Evolutionary conservation across 345 rosid genomes (phyloP).

Genomic region (Heritiera littoralis): DNA sequence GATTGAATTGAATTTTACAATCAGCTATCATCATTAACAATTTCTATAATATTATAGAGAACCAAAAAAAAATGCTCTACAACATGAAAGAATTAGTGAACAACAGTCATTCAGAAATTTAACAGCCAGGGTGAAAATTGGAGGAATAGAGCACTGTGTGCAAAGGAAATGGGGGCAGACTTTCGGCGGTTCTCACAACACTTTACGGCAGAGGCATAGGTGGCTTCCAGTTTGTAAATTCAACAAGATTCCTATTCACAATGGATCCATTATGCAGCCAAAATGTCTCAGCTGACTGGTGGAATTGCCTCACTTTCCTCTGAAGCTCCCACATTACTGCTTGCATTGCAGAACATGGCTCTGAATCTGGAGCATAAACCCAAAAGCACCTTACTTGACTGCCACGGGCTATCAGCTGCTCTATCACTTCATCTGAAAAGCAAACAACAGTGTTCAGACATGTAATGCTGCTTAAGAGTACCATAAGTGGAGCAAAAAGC

Average conservation of each 20-base stretch:
- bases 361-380: slow-evolving; percentile 68
- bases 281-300: slow-evolving; percentile 88
- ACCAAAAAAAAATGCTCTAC: not conserved
- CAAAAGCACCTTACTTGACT: slow-evolving; percentile 74
- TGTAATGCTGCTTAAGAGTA: not conserved
- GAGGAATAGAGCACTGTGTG: not conserved
- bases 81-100: slow-evolving; percentile 2
- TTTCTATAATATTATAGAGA: not conserved
- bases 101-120: not conserved
- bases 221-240: slow-evolving; percentile 75
- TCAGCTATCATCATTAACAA: slow-evolving; percentile 8
- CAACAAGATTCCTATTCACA: slow-evolving; percentile 65
- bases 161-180: not conserved
- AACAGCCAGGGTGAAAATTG: not conserved
- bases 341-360: slow-evolving; percentile 71
- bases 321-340: slow-evolving; percentile 96
- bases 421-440: slow-evolving; percentile 57
- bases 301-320: slow-evolving; percentile 85
- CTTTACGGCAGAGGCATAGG: slow-evolving; percentile 75
- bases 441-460: slow-evolving; percentile 10
- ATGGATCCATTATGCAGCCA: slow-evolving; percentile 86
- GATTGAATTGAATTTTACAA: not conserved
- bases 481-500: not conserved
- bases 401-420: slow-evolving; percentile 71
- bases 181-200: not conserved